phyloP scores from a whole-genome alignment of 441 rosid species.

The Eruca vesicaria region DNA sequence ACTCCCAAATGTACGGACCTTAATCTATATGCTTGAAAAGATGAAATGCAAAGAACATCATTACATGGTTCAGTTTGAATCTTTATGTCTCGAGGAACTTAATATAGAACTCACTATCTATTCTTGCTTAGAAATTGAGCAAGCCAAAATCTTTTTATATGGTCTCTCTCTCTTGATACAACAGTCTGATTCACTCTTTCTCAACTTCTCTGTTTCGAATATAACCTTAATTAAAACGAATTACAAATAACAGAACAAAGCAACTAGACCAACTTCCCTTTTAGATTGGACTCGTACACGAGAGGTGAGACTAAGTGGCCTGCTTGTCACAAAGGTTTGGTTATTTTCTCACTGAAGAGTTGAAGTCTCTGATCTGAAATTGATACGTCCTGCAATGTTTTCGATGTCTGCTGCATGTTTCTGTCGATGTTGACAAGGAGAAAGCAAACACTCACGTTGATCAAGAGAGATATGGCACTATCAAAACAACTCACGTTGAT shows the following conservation, averaged over 20 bases:
- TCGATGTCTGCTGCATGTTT: too few relatives aligned
- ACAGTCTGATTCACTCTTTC: neutral
- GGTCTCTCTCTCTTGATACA: neutral
- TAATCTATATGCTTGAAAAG: neutral
- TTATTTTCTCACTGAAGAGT: neutral
- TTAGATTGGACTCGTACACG: conserved; percentile 38
- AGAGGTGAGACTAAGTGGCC: conserved; percentile 53
- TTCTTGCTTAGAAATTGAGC: neutral
- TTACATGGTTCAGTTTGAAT: neutral
- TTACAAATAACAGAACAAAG: neutral
- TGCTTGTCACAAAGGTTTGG: conserved; percentile 71
- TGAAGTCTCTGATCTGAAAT: neutral
- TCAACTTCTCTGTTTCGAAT: neutral
- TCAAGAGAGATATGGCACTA: too few relatives aligned
- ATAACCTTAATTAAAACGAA: neutral
- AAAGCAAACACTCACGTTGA: too few relatives aligned
- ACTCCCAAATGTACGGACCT: neutral
- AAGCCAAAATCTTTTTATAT: neutral
- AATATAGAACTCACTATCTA: neutral
- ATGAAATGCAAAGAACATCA: neutral
- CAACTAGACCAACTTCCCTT: neutral
- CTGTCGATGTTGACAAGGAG: too few relatives aligned
- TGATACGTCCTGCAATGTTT: neutral
- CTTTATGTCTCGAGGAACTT: neutral
- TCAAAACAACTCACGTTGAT: too few relatives aligned